Base-by-base conservation (phyloP, 805 yeast genomes). In the Priceomyces medius region DNA sequence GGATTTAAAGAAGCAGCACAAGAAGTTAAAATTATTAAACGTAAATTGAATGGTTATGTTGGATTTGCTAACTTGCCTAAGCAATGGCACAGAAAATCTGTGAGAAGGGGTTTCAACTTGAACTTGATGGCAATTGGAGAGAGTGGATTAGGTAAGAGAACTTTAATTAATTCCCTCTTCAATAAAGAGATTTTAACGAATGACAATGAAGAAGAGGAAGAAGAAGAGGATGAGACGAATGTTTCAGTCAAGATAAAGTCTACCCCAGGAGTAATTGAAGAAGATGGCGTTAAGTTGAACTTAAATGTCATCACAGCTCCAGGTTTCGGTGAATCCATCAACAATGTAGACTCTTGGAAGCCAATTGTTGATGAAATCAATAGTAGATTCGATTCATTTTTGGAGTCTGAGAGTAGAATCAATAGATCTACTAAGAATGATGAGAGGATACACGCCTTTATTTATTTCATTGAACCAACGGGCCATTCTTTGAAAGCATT, bases 11-110 rank as follows among this genome's bases (percentile, higher is more conserved):
- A 46, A 14, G 24, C 46, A 36, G 53, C 55, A 28, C 64, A 50
- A 43, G 79, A 74, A 28, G 66, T 78, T 46, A 83, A 84, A 54
- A 72, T 88, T 47, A 79, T 88, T 55, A 82, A 84, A 53, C 83
- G 95, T 54, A 88, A 88, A 61, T 79, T 91, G 54, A 86, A 83
- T 53, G 91, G 95, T 3, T 90, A 85, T 61, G 99, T 93, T 42
- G 99, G 99, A 4, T 93, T 93, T 68, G 96, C 97, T 51, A 93
- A 90, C 68, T 76, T 93, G 58, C 99, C 99, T 44, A 93, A 90
- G 61, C 99, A 93, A 72, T 93, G 97, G 97, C 98, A 93, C 70
- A 82, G 96, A 68, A 88, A 86, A 66, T 84, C 96, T 2, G 80
- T 88, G 47, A 83, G 85, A 64, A 79, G 87, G 58, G 99, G 99